phyloP scores from a whole-genome alignment of 2,329 filamentous ascomycete species.

The Blastomyces percursus region DNA sequence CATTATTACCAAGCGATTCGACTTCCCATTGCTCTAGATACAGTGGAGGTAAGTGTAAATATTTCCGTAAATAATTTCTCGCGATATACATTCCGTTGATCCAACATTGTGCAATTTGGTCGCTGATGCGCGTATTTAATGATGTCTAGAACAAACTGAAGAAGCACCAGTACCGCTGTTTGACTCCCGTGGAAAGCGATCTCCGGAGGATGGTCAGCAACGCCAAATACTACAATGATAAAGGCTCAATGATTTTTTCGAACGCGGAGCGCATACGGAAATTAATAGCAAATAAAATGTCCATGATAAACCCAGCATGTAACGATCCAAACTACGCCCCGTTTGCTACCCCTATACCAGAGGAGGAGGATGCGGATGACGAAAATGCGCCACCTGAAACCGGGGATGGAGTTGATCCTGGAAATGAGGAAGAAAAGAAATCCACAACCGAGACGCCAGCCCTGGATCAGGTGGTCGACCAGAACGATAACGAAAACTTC shows the following conservation, averaged over 20 bases:
- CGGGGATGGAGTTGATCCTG: slow-evolving; percentile 7
- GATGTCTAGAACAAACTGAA: slow-evolving; percentile 49
- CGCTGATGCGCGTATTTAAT: not conserved
- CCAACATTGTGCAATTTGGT: not conserved
- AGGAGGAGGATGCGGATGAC: slow-evolving; percentile 41
- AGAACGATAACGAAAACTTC: slow-evolving; percentile 24
- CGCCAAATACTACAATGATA: slow-evolving; percentile 72
- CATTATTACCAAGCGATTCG: slow-evolving; percentile 69
- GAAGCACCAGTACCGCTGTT: slow-evolving; percentile 54
- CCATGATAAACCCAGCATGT: slow-evolving; percentile 75
- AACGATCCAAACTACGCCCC: slow-evolving; percentile 57
- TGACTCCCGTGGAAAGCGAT: slow-evolving; percentile 70
- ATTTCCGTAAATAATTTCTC: not conserved
- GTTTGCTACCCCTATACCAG: slow-evolving; percentile 60
- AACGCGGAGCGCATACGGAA: slow-evolving; percentile 83
- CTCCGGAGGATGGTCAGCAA: slow-evolving; percentile 82
- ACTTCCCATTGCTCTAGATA: slow-evolving; percentile 67
- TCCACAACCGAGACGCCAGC: slow-evolving; percentile 14
- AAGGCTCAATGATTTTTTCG: slow-evolving; percentile 60
- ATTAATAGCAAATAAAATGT: slow-evolving; percentile 78
- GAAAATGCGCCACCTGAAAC: slow-evolving; percentile 14
- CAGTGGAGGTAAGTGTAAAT: slow-evolving; percentile 49
- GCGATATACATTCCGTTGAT: not conserved
- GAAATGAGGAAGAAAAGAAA: slow-evolving; percentile 8
- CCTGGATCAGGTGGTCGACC: slow-evolving; percentile 16